A percentile compares a stretch with the other conserved stretches of the same genome.
These are phyloP conservation scores for Hippophae gyantsensis DNA, from an alignment of 306 rosid species.

Conservation along the genomic window DNA sequence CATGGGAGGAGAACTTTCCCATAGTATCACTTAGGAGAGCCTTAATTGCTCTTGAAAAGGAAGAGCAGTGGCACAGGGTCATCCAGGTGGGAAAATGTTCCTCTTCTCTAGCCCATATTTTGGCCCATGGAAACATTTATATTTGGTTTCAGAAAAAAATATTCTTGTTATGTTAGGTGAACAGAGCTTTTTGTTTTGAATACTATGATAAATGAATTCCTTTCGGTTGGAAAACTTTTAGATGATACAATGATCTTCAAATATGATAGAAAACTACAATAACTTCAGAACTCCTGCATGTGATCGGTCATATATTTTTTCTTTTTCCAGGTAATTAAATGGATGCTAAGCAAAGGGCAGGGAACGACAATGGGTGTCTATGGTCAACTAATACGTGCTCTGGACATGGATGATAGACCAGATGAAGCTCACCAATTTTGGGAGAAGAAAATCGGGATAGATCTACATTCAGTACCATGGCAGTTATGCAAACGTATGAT, in stretches of 20 bases:
- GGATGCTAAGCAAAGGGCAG: constrained; percentile 97
- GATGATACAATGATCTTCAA: too few species aligned
- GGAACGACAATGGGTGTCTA: constrained; percentile 82
- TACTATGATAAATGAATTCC: too few species aligned
- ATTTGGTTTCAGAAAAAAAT: too few species aligned
- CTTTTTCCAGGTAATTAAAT: constrained; percentile 60
- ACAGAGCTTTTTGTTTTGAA: too few species aligned
- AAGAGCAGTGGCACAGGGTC: constrained; percentile 81
- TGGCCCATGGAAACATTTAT: too few species aligned
- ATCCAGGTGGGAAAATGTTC: constrained; percentile 47
- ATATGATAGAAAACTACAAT: too few species aligned
- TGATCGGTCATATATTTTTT: constrained; percentile 1
- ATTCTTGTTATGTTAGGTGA: too few species aligned
- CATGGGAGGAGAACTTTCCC: constrained; percentile 82
- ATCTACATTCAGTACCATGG: constrained; percentile 94
- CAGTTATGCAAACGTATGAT: constrained; percentile 79
- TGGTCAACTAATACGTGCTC: constrained; percentile 64
- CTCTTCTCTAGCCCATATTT: not conserved
- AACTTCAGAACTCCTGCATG: too few species aligned
- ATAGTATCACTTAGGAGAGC: constrained; percentile 47
- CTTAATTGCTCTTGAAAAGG: constrained; percentile 62
- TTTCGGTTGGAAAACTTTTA: too few species aligned
- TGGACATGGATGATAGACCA: constrained; percentile 85
- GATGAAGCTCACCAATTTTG: constrained; percentile 84
- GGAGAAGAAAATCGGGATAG: constrained; percentile 63